These are phyloP conservation scores for Scedosporium minutisporum DNA, from an alignment of 2,329 filamentous ascomycete genomes.

Conservation along the genomic window DNA sequence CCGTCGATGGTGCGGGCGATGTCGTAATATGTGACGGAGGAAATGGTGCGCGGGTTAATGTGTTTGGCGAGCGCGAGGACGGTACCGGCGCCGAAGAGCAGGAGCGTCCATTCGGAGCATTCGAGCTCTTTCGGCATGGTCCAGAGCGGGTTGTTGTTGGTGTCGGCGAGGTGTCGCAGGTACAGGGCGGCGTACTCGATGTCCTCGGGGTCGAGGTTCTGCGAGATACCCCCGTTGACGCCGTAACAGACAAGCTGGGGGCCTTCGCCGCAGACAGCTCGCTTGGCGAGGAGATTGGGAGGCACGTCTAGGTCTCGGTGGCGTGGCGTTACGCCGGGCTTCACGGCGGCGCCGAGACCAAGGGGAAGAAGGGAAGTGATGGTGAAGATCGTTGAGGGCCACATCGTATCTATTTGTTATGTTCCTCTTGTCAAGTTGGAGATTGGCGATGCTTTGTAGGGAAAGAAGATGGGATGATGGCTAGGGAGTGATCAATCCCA, in stretches of 20 bases:
- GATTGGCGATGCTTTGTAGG: too few relatives aligned
- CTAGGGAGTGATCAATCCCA: too few relatives aligned
- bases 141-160: conserved; percentile 9
- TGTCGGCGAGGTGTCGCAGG: conserved; percentile 7
- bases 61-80: conserved; percentile 17
- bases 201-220: conserved; percentile 12
- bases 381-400: too few relatives aligned
- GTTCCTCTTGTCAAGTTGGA: too few relatives aligned
- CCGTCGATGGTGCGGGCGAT: conserved; percentile 19
- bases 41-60: conserved; percentile 11
- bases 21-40: conserved; percentile 16
- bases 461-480: too few relatives aligned
- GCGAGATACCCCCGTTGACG: conserved; percentile 10
- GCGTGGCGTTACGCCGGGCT: too few relatives aligned
- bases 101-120: conserved; percentile 16
- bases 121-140: conserved; percentile 13
- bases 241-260: conserved; percentile 13
- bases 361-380: too few relatives aligned
- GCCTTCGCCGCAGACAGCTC: neutral
- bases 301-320: too few relatives aligned
- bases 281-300: too few relatives aligned
- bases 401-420: too few relatives aligned
- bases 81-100: conserved; percentile 8
- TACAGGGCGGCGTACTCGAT: conserved; percentile 12
- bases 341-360: too few relatives aligned